Evolutionary conservation across 2,329 filamentous ascomycete species (phyloP).

Genomic region (Aspergillus intermedius): DNA sequence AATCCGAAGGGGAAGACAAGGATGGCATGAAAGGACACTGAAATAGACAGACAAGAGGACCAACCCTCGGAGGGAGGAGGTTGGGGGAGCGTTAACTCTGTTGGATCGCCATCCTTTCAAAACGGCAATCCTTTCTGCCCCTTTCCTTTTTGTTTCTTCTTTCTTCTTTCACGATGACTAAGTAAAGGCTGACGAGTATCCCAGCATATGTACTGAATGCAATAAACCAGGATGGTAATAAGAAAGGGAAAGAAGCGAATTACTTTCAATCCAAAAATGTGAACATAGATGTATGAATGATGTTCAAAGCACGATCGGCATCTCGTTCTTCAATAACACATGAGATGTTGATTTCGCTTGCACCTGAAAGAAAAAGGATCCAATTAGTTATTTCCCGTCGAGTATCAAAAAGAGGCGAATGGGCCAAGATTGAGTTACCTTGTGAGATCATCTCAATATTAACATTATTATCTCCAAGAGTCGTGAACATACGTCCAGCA

Average conservation of each 20-base stretch:
- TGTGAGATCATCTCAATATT: conserved; percentile 99
- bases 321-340: conserved; percentile 92
- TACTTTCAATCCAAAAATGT: conserved; percentile 71
- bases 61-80: no score
- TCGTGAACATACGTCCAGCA: conserved; percentile 89
- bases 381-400: conserved; percentile 7
- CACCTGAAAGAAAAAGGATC: conserved; percentile 51
- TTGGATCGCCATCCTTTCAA: no score
- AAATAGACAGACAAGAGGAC: no score
- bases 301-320: conserved; percentile 87
- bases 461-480: conserved; percentile 83
- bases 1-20: no score
- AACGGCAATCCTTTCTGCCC: no score
- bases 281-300: conserved; percentile 93
- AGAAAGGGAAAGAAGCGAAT: neutral
- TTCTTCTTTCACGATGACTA: no score
- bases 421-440: conserved; percentile 51
- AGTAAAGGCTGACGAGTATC: neutral
- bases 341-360: conserved; percentile 98
- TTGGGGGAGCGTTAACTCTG: no score
- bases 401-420: conserved; percentile 5
- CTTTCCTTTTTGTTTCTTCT: no score
- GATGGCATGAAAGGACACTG: no score
- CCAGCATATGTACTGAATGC: neutral
- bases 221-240: neutral